These are phyloP conservation scores for Byssochlamys sp. DNA, from an alignment of 2,329 filamentous ascomycete species.

Conservation along the genomic window DNA sequence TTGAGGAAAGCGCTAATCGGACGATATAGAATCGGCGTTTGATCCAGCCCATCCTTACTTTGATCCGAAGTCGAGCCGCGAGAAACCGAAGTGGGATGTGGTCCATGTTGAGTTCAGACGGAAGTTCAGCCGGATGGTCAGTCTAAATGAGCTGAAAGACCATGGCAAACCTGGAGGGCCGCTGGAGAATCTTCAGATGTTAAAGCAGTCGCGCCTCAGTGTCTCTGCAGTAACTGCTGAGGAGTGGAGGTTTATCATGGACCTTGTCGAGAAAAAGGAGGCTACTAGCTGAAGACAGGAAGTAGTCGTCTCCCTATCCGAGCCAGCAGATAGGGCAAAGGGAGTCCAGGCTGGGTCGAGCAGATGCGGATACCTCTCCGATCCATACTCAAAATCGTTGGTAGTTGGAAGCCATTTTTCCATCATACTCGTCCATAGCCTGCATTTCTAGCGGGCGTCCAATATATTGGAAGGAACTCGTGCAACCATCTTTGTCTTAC, in stretches of 20 bases:
- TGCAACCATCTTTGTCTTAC: background rate
- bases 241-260: constrained; percentile 42
- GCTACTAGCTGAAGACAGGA: constrained; percentile 2
- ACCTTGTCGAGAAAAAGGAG: constrained; percentile 28
- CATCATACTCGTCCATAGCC: background rate
- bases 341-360: background rate
- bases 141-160: constrained; percentile 61
- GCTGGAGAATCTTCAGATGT: constrained; percentile 68
- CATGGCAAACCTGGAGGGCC: constrained; percentile 48
- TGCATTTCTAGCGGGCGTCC: background rate
- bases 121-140: constrained; percentile 66
- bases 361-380: background rate
- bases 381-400: background rate
- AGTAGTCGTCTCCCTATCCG: background rate
- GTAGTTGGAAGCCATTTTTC: background rate
- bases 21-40: constrained; percentile 53
- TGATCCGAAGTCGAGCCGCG: constrained; percentile 62
- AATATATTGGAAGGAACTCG: background rate
- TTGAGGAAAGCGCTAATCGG: background rate
- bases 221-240: constrained; percentile 47
- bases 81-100: constrained; percentile 71
- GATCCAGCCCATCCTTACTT: constrained; percentile 69
- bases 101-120: constrained; percentile 80
- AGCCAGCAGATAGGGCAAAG: background rate
- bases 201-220: constrained; percentile 73